A percentile compares a stretch with the other conserved stretches of the same genome.
Evolutionary conservation across 2,329 filamentous ascomycete species (phyloP).

Genomic region (Beauveria medogensis): DNA sequence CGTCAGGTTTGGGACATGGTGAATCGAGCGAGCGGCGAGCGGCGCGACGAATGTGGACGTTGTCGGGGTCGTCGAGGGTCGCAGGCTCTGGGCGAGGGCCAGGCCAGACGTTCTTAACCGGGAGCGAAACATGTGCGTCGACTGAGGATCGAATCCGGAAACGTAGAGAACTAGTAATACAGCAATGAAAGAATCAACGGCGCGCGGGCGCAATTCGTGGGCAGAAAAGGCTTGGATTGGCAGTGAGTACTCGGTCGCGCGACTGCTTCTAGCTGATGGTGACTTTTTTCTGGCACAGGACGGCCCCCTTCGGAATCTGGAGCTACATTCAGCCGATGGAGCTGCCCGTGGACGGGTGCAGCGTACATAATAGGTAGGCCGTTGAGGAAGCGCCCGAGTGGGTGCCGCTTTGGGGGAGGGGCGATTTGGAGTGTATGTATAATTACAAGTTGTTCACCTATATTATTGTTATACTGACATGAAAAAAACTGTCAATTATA

Average conservation of each 20-base stretch:
- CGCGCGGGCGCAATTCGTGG: not conserved
- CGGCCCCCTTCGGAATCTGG: constrained; percentile 11
- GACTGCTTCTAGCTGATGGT: not conserved
- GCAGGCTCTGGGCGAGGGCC: constrained; percentile 28
- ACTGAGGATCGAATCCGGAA: not conserved
- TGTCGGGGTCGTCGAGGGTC: constrained; percentile 29
- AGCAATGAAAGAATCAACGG: not conserved
- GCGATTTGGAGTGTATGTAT: no score
- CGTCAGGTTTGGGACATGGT: constrained; percentile 38
- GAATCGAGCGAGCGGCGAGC: constrained; percentile 32
- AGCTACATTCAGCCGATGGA: constrained; percentile 10
- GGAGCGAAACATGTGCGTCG: constrained; percentile 41
- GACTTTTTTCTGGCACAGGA: not conserved
- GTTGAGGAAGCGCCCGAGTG: no score
- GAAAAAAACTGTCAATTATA: no score
- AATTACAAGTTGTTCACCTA: no score
- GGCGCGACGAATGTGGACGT: constrained; percentile 25
- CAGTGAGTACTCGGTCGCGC: constrained; percentile 2
- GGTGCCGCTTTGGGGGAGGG: no score
- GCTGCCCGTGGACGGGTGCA: not conserved
- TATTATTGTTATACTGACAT: no score
- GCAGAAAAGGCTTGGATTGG: not conserved
- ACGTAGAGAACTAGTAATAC: not conserved
- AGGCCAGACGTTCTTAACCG: constrained; percentile 44
- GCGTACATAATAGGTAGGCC: no score